A percentile compares a stretch with the other conserved stretches of the same genome.
phyloP scores from a whole-genome alignment of 2,329 filamentous ascomycete genomes.

The Elsinoe fawcettii region DNA sequence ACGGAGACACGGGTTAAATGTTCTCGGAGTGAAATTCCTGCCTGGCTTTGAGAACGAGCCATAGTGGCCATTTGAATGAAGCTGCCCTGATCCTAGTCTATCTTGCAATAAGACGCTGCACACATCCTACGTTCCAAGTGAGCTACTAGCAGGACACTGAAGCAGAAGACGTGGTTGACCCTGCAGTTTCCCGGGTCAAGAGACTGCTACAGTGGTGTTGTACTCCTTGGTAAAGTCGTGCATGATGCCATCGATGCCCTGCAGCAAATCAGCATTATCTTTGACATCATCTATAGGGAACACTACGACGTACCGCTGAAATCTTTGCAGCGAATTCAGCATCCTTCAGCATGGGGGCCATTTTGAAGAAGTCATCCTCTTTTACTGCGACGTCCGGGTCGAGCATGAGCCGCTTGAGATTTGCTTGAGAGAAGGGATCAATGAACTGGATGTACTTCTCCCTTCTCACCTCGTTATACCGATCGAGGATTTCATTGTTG shows the following conservation, averaged over 20 bases:
- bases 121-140: too few species aligned
- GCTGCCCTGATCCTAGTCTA: too few species aligned
- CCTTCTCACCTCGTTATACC: slow-evolving; percentile 30
- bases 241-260: slow-evolving; percentile 7
- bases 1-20: not conserved
- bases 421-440: not conserved
- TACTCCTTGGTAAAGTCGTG: slow-evolving; percentile 3
- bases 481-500: slow-evolving; percentile 27
- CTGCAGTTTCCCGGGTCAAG: too few species aligned
- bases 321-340: not conserved
- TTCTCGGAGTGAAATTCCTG: not conserved
- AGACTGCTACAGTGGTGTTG: not conserved
- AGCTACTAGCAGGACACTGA: too few species aligned
- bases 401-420: not conserved
- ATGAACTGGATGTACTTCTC: not conserved
- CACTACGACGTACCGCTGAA: not conserved
- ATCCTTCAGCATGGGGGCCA: not conserved
- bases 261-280: not conserved
- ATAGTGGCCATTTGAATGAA: too few species aligned
- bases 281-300: too few species aligned
- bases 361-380: slow-evolving; percentile 8
- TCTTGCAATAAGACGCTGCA: too few species aligned
- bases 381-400: not conserved
- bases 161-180: too few species aligned
- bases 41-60: slow-evolving; percentile 1